Percentiles rank a stretch among this genome's conserved stretches.
Evolutionary conservation across 225 moss, liverwort and hornwort genomes (phyloP).

Genomic region (Anthoceros angustus): DNA sequence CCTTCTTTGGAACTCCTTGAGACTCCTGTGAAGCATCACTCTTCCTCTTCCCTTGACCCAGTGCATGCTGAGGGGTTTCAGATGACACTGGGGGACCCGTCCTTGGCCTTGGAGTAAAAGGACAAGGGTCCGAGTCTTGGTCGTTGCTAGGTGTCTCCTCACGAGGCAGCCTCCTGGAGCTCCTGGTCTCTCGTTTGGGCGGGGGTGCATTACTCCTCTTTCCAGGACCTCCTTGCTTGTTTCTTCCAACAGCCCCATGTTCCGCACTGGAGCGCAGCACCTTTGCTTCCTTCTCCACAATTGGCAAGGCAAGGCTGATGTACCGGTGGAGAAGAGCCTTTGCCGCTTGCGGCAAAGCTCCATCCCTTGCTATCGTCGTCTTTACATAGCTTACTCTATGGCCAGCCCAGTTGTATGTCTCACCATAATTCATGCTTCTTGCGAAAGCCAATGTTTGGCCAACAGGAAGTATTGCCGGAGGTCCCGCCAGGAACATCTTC

Average conservation of each 20-base stretch:
- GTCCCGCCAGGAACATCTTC: neutral
- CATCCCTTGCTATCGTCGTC: neutral
- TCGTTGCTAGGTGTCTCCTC: too few species aligned
- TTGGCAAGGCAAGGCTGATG: conserved; percentile 1
- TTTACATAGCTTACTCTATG: neutral
- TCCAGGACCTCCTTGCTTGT: neutral
- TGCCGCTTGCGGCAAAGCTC: neutral
- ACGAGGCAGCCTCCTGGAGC: too few species aligned
- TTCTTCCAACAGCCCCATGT: neutral
- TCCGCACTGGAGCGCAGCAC: neutral
- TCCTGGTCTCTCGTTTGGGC: too few species aligned
- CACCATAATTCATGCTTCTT: neutral
- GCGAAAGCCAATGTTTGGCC: neutral
- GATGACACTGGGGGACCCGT: too few species aligned
- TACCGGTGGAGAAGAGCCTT: neutral
- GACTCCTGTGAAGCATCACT: too few species aligned
- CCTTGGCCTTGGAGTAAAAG: too few species aligned
- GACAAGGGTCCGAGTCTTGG: too few species aligned
- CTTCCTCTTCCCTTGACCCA: too few species aligned
- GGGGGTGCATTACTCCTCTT: neutral
- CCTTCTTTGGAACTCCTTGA: too few species aligned
- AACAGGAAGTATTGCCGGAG: neutral
- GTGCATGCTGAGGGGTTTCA: too few species aligned
- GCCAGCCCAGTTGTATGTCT: neutral
- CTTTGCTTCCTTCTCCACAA: neutral